Evolutionary conservation across 2,329 filamentous ascomycete genomes (phyloP).

Genomic region (Cytospora piceicola): DNA sequence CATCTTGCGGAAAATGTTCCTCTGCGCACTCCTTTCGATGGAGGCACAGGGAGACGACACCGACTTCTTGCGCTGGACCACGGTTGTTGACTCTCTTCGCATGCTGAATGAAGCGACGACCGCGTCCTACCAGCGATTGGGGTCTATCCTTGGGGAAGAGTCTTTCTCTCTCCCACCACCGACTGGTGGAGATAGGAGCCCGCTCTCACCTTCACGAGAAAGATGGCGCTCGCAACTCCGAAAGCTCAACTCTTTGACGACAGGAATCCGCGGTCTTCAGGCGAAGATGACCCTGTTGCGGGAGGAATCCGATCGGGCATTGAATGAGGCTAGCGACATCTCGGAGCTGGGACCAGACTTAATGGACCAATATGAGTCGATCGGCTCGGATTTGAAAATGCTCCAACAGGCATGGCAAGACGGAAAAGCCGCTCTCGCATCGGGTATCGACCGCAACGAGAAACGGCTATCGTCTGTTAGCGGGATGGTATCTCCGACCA

Average conservation of each 20-base stretch:
- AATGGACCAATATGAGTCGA: constrained; percentile 91
- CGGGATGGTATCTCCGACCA: constrained; percentile 60
- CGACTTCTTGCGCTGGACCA: constrained; percentile 79
- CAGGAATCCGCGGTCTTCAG: constrained; percentile 87
- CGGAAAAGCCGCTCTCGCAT: constrained; percentile 80
- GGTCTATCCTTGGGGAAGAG: constrained; percentile 74
- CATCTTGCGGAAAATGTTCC: constrained; percentile 78
- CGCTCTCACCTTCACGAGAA: constrained; percentile 75
- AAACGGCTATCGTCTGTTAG: constrained; percentile 68
- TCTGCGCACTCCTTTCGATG: constrained; percentile 87
- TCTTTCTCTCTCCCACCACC: constrained; percentile 57
- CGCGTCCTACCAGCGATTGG: constrained; percentile 67
- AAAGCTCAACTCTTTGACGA: constrained; percentile 85
- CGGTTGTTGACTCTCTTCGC: constrained; percentile 75
- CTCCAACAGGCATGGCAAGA: constrained; percentile 85
- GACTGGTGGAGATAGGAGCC: constrained; percentile 58
- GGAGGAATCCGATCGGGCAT: constrained; percentile 81
- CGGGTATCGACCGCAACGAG: constrained; percentile 81
- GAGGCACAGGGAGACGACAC: constrained; percentile 78
- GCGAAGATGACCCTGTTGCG: constrained; percentile 91
- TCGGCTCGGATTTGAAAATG: constrained; percentile 82
- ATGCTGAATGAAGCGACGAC: constrained; percentile 65
- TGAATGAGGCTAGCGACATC: constrained; percentile 74
- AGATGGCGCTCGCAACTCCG: constrained; percentile 84
- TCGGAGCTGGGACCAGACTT: constrained; percentile 78